Evolutionary conservation across 371 early-diverging fungal genomes (phyloP), one percentile per base, ranked within the genome.

Genomic region (Rhizopus stolonifer): DNA sequence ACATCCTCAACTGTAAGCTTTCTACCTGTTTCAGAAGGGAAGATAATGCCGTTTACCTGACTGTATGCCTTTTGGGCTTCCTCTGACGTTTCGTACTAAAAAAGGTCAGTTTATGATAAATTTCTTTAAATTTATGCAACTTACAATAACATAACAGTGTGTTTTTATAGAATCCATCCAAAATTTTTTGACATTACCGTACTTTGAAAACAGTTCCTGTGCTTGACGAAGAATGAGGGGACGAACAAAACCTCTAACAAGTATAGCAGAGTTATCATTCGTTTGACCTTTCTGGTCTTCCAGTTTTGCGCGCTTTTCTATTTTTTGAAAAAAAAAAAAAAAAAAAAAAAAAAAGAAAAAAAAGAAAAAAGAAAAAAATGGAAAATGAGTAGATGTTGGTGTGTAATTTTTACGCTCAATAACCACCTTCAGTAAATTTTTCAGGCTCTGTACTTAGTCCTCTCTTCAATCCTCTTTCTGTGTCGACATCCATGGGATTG

Each of bases 81-180:
- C 22, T 58, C 60, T 9, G 19, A 47, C 7, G 66, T 70, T 13
- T 74, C 77, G 57, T 81, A 91, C 86, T 87, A 67, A 2, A 21
- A 25, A 19, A 14, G 14, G 15, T 14, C 6, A 15, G n/a, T 42
- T 42, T 21, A 13, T 40, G 6, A 42, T 42, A n/a, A 7, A 42
- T n/a, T n/a, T n/a, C n/a, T n/a, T n/a, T n/a, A n/a, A n/a, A n/a
- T n/a, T n/a, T 21, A 10, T 15, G 19, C 7, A 43, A 18, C 60
- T 70, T 81, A 88, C 90, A 51, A 78, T 77, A n/a, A 84, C 91
- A 77, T 85, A 93, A 46, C 88, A 86, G 55, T 90, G 92, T 1
- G 92, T 86, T 49, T 91, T 90, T 65, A 93, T 90, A 24, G 75
- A 77, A 66, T 92, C 89, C 77, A 93, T 88, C 93, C 93, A 92